These are phyloP conservation scores for Penicillium glabrum DNA, from an alignment of 2,329 filamentous ascomycete genomes.

Conservation along the genomic window DNA sequence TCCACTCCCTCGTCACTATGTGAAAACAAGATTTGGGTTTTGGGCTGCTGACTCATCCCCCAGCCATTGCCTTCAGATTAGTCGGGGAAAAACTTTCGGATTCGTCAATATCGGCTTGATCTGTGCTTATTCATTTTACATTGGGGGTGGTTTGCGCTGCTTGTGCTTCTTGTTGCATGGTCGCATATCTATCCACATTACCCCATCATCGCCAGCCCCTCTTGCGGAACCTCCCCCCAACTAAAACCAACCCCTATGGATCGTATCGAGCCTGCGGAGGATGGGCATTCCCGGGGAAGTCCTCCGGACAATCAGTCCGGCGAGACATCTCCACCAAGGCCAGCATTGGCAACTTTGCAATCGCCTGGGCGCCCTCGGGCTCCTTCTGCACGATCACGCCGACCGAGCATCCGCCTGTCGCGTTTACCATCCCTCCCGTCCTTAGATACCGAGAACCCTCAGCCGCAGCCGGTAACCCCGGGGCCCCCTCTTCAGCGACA, in stretches of 20 bases:
- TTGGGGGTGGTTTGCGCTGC: neutral
- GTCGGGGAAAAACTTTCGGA: neutral
- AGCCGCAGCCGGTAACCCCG: slow-evolving; percentile 10
- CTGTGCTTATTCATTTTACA: neutral
- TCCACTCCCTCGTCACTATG: slow-evolving; percentile 14
- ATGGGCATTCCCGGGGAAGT: slow-evolving; percentile 12
- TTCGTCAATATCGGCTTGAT: neutral
- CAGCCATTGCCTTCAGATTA: neutral
- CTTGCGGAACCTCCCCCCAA: neutral
- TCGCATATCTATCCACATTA: neutral
- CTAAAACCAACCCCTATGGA: slow-evolving; percentile 30
- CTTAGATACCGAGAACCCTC: slow-evolving; percentile 12
- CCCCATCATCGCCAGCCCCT: slow-evolving; percentile 2
- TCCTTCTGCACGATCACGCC: slow-evolving; percentile 26
- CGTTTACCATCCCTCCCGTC: slow-evolving; percentile 20
- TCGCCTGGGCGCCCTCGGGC: slow-evolving; percentile 11
- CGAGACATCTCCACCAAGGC: slow-evolving; percentile 14
- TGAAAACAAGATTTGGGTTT: slow-evolving; percentile 20
- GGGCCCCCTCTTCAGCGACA: slow-evolving; percentile 18
- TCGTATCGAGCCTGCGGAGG: slow-evolving; percentile 37
- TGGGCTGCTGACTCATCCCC: slow-evolving; percentile 15
- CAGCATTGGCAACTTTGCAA: slow-evolving; percentile 17
- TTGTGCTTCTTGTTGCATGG: neutral
- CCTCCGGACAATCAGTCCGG: slow-evolving; percentile 14
- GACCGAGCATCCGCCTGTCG: slow-evolving; percentile 34